phyloP scores from a whole-genome alignment of 768 basidiomycete genomes.

The Mycena epipterygia region DNA sequence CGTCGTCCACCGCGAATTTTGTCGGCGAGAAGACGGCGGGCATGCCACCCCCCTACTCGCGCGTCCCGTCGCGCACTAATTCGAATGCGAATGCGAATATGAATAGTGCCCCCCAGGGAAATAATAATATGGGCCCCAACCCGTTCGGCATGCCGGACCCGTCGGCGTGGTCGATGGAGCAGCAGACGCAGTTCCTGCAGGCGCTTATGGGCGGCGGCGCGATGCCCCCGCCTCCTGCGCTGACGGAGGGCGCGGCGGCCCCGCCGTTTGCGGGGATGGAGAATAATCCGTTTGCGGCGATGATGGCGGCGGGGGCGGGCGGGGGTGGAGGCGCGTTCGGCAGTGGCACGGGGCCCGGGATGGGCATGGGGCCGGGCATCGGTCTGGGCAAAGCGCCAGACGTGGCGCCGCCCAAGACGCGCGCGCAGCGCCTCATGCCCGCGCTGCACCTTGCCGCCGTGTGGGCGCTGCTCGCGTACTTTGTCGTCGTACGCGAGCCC shows the following conservation, averaged over 20 bases:
- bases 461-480: constrained; percentile 77
- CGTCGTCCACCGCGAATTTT: constrained; percentile 45
- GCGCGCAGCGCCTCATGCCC: constrained; percentile 72
- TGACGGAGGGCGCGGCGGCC: not conserved
- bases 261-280: constrained; percentile 41
- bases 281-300: constrained; percentile 60
- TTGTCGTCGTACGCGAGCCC: constrained; percentile 78
- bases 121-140: no score
- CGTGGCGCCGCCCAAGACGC: constrained; percentile 53
- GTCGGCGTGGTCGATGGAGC: constrained; percentile 75
- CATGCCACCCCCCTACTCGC: constrained; percentile 14
- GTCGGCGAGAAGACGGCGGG: constrained; percentile 58
- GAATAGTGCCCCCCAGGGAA: no score
- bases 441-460: constrained; percentile 74
- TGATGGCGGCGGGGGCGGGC: constrained; percentile 37
- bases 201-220: constrained; percentile 66
- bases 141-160: constrained; percentile 55
- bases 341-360: not conserved
- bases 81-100: constrained; percentile 27
- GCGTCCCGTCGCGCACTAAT: constrained; percentile 48
- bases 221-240: constrained; percentile 19
- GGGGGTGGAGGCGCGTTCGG: not conserved
- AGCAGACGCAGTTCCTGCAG: constrained; percentile 77
- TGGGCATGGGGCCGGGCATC: constrained; percentile 26
- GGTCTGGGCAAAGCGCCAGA: constrained; percentile 42